These are phyloP conservation scores for Cantharellus cinnabarinus DNA, from an alignment of 768 basidiomycete genomes.

Conservation along the genomic window DNA sequence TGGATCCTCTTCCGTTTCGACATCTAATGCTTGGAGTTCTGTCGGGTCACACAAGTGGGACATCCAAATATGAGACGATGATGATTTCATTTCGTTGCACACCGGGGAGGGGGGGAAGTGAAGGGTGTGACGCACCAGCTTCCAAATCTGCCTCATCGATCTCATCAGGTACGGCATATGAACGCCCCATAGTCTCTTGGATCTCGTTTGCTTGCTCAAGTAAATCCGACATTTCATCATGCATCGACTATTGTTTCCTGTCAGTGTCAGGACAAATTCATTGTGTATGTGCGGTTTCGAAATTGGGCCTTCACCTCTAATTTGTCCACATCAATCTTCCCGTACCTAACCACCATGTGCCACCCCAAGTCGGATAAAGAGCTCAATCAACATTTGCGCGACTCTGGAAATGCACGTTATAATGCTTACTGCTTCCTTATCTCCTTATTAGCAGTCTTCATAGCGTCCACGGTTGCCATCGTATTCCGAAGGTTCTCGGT, in stretches of 20 bases:
- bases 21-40: not conserved
- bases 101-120: too few relatives aligned
- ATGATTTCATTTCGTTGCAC: too few relatives aligned
- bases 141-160: slow-evolving; percentile 93
- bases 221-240: slow-evolving; percentile 95
- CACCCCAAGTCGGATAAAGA: too few relatives aligned
- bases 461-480: slow-evolving; percentile 96
- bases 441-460: slow-evolving; percentile 91
- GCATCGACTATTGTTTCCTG: slow-evolving; percentile 43
- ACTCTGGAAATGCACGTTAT: too few relatives aligned
- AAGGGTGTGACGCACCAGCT: slow-evolving; percentile 39
- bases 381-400: too few relatives aligned
- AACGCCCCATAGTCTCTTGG: slow-evolving; percentile 80
- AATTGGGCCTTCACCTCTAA: slow-evolving; percentile 54
- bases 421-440: slow-evolving; percentile 58
- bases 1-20: slow-evolving; percentile 62
- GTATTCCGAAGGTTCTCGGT: slow-evolving; percentile 98
- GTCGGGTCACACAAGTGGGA: too few relatives aligned
- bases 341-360: slow-evolving; percentile 21
- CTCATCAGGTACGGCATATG: slow-evolving; percentile 93
- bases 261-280: not conserved
- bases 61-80: too few relatives aligned
- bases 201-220: slow-evolving; percentile 96
- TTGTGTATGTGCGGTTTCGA: not conserved
- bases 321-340: slow-evolving; percentile 93